Evolutionary conservation across 805 yeast genomes (phyloP).

Genomic region (Pichia paraexigua): DNA sequence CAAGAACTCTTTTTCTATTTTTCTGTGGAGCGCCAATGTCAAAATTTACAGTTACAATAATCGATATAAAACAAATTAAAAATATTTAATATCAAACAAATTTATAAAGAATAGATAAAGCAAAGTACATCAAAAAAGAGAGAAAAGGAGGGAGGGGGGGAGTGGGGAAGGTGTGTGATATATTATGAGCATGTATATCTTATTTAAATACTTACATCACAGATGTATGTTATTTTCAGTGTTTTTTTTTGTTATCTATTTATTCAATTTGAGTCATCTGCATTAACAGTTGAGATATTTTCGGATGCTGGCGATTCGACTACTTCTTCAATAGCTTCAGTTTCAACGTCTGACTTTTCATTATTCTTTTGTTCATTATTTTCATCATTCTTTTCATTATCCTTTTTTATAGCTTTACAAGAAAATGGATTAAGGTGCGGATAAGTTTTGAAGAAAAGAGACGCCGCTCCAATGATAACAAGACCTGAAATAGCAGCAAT

Average conservation of each 20-base stretch:
- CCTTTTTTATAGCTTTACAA: not conserved
- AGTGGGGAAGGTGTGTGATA: not conserved
- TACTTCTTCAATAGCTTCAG: slow-evolving; percentile 19
- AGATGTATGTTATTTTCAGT: slow-evolving; percentile 25
- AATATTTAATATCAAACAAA: too few relatives aligned
- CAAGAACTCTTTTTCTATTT: not conserved
- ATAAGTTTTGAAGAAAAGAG: slow-evolving; percentile 37
- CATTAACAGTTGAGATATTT: not conserved
- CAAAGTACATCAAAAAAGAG: not conserved
- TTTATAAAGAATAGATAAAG: not conserved
- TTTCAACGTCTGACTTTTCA: not conserved
- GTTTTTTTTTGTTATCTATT: not conserved
- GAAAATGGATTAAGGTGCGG: slow-evolving; percentile 35
- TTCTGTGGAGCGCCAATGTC: too few relatives aligned
- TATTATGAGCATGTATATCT: not conserved
- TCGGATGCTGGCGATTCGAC: not conserved
- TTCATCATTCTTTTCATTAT: slow-evolving; percentile 2
- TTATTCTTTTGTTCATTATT: not conserved
- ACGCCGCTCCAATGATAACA: slow-evolving; percentile 35
- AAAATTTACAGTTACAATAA: not conserved
- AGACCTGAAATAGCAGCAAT: slow-evolving; percentile 38
- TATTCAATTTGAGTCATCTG: slow-evolving; percentile 20
- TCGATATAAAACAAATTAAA: too few relatives aligned
- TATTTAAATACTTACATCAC: not conserved
- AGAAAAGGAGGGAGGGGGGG: too few relatives aligned